Conservation (phyloP, 768 basidiomycete genomes). For the Pulveroboletus sp. region DNA sequence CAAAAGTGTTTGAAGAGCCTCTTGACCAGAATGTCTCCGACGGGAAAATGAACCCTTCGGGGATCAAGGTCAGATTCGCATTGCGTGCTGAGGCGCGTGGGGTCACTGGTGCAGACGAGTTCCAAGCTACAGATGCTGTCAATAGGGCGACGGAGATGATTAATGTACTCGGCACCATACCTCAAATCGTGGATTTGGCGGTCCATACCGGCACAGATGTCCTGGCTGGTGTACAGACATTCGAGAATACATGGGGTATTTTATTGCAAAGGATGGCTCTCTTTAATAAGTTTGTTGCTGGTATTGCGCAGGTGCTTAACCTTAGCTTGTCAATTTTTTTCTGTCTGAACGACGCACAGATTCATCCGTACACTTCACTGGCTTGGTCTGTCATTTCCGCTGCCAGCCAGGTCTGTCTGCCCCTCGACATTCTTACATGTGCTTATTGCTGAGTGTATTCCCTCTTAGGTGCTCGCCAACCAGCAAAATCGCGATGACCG, state of each 20-base stretch:
- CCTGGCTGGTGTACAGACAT: slow-evolving; percentile 4
- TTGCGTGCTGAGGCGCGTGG: background rate
- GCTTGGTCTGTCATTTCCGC: slow-evolving; percentile 22
- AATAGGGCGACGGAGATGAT: slow-evolving; percentile 1
- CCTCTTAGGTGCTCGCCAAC: slow-evolving; percentile 14
- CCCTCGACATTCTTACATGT: background rate
- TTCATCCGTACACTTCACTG: slow-evolving; percentile 17
- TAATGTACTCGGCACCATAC: background rate
- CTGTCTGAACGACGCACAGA: slow-evolving; percentile 4
- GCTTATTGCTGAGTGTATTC: background rate
- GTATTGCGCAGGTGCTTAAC: slow-evolving; percentile 11
- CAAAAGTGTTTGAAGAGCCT: slow-evolving; percentile 12
- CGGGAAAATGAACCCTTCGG: background rate
- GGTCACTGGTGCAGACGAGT: slow-evolving; percentile 1
- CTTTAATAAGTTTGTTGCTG: slow-evolving; percentile 10
- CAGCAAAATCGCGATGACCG: slow-evolving; percentile 14
- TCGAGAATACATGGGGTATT: slow-evolving; percentile 16
- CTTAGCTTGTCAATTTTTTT: background rate
- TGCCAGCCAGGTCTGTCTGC: slow-evolving; percentile 12
- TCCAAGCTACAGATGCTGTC: slow-evolving; percentile 14
- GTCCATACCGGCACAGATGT: background rate
- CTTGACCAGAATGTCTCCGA: slow-evolving; percentile 1
- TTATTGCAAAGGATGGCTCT: slow-evolving; percentile 10
- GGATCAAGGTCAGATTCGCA: slow-evolving; percentile 12
- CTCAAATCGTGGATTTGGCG: background rate